These are phyloP conservation scores for Cercospora beticola DNA, from an alignment of 2,329 filamentous ascomycete genomes.

Conservation along the genomic window DNA sequence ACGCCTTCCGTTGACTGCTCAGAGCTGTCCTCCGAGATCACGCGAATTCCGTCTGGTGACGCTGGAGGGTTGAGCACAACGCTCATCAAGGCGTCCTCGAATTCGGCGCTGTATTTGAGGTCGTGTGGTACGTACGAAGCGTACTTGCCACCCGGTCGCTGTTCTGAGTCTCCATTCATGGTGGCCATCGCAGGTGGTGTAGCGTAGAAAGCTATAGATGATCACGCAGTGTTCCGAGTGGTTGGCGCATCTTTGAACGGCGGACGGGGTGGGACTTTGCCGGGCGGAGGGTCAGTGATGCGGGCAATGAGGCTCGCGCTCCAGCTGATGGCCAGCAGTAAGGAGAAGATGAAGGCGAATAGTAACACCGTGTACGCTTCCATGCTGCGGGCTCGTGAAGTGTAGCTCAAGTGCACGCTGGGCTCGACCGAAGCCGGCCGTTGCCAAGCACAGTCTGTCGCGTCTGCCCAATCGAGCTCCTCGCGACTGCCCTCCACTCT, in stretches of 20 bases:
- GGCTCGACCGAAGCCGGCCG: background rate
- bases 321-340: constrained; percentile 18
- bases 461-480: background rate
- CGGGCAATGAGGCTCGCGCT: constrained; percentile 16
- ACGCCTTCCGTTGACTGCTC: constrained; percentile 32
- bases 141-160: constrained; percentile 24
- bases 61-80: constrained; percentile 39
- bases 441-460: background rate
- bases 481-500: constrained; percentile 3
- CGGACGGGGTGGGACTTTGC: background rate
- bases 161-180: constrained; percentile 14
- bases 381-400: background rate
- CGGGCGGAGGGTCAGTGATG: background rate
- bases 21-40: constrained; percentile 30
- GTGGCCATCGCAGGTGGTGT: background rate
- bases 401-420: background rate
- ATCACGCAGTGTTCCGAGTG: background rate
- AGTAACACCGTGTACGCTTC: constrained; percentile 15
- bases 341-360: constrained; percentile 16
- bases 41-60: constrained; percentile 30
- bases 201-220: background rate
- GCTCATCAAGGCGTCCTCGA: constrained; percentile 47
- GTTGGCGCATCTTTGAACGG: background rate
- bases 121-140: constrained; percentile 47
- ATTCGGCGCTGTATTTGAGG: constrained; percentile 46